These are phyloP conservation scores for Paramecium tetraurelia DNA, from an alignment of 73 alveolate species.

Conservation along the genomic window DNA sequence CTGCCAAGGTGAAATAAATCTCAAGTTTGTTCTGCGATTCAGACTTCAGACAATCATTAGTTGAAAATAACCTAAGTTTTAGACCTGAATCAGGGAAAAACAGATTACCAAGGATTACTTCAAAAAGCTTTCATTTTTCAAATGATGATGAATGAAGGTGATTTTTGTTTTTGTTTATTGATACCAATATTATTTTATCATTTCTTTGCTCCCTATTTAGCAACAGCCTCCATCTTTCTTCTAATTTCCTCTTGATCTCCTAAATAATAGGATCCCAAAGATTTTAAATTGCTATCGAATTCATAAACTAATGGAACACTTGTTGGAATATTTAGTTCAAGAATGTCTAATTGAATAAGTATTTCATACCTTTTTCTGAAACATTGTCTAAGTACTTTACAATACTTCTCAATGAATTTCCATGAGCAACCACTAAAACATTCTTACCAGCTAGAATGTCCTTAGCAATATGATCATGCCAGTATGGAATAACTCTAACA, in stretches of 20 bases:
- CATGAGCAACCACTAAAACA: constrained; percentile 98
- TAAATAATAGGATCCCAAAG: constrained; percentile 76
- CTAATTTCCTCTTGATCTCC: constrained; percentile 74
- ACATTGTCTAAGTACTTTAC: constrained; percentile 95
- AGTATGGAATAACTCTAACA: constrained; percentile 94
- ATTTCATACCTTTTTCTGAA: constrained; percentile 82
- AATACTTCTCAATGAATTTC: constrained; percentile 96
- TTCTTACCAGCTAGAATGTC: constrained; percentile 82
- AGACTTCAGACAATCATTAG: neutral
- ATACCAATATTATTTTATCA: neutral
- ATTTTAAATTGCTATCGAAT: constrained; percentile 92
- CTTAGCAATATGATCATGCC: constrained; percentile 92
- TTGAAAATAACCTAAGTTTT: neutral
- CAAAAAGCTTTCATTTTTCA: constrained; percentile 18
- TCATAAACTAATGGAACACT: constrained; percentile 98
- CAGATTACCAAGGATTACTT: constrained; percentile 8
- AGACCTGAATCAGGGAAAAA: neutral
- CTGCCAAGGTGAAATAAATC: neutral
- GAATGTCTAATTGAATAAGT: constrained; percentile 43
- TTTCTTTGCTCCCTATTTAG: constrained; percentile 71
- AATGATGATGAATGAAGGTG: neutral
- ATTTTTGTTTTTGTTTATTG: neutral
- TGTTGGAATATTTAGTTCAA: constrained; percentile 86
- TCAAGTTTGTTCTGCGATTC: neutral
- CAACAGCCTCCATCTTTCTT: constrained; percentile 85